phyloP scores from a whole-genome alignment of 1,284 basidiomycete species.

The Ustilago xerochloae region DNA sequence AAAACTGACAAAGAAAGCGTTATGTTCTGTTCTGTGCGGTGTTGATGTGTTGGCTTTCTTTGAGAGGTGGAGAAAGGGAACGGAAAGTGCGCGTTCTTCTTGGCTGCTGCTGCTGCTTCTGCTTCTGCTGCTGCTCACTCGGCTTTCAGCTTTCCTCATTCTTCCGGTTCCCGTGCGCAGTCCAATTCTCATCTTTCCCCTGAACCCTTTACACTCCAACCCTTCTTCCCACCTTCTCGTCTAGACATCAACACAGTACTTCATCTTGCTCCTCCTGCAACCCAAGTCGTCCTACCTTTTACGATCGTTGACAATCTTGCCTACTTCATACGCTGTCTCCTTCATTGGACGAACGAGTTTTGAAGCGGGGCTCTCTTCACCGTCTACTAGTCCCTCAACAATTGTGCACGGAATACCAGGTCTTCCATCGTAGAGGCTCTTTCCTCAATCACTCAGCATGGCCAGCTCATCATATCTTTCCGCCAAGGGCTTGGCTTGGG shows the following conservation, averaged over 20 bases:
- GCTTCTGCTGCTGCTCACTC: no score
- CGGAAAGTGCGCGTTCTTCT: no score
- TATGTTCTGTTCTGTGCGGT: not conserved
- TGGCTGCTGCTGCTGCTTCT: no score
- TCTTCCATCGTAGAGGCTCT: no score
- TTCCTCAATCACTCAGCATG: conserved; percentile 3
- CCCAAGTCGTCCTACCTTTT: not conserved
- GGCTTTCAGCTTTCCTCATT: conserved; percentile 22
- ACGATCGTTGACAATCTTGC: no score
- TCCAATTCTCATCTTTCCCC: conserved; percentile 1
- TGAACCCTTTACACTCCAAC: conserved; percentile 18
- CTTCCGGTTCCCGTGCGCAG: conserved; percentile 33
- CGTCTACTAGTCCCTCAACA: no score
- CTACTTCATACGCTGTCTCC: no score
- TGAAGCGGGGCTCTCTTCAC: not conserved
- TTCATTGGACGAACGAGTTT: not conserved
- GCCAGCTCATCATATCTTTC: conserved; percentile 35
- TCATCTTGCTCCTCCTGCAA: not conserved
- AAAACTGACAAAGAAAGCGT: not conserved
- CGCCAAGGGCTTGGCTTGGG: conserved; percentile 43
- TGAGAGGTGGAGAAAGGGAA: no score
- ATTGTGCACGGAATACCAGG: no score
- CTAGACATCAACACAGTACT: not conserved
- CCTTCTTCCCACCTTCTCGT: not conserved
- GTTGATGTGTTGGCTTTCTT: not conserved